Evolutionary conservation across 1,139 yeast species (phyloP).

Genomic region (Yarrowia galli): DNA sequence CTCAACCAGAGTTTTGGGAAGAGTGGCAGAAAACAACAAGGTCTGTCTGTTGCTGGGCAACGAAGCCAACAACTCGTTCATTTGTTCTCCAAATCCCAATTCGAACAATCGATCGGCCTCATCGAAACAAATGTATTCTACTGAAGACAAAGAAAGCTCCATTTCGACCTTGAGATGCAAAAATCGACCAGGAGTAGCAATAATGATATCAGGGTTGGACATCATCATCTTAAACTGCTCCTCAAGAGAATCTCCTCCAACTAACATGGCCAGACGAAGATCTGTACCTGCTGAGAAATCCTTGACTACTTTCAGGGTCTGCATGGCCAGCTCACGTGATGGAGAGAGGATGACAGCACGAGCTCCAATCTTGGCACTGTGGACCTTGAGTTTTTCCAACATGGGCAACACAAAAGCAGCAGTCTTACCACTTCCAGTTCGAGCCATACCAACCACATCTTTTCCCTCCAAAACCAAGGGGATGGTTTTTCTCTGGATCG

Average conservation of each 20-base stretch:
- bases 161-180: conserved; percentile 94
- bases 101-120: conserved; percentile 98
- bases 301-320: conserved; percentile 85
- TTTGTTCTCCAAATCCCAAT: conserved; percentile 95
- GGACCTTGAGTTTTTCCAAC: conserved; percentile 81
- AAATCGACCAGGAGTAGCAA: conserved; percentile 98
- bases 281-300: conserved; percentile 89
- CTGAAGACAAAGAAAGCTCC: conserved; percentile 80
- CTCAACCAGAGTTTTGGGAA: conserved; percentile 90
- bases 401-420: conserved; percentile 97
- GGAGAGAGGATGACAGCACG: conserved; percentile 91
- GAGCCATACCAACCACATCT: conserved; percentile 99
- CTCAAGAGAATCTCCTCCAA: conserved; percentile 97
- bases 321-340: conserved; percentile 92
- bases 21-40: conserved; percentile 89
- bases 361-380: conserved; percentile 86
- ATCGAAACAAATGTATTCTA: conserved; percentile 93
- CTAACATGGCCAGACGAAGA: conserved; percentile 76
- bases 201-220: conserved; percentile 90
- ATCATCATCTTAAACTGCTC: conserved; percentile 94
- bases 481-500: conserved; percentile 94
- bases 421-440: conserved; percentile 99
- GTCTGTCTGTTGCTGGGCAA: conserved; percentile 87
- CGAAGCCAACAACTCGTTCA: conserved; percentile 85
- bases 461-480: conserved; percentile 86